Conservation (phyloP, 345 rosid species). For the Mallotus nudiflorus region DNA sequence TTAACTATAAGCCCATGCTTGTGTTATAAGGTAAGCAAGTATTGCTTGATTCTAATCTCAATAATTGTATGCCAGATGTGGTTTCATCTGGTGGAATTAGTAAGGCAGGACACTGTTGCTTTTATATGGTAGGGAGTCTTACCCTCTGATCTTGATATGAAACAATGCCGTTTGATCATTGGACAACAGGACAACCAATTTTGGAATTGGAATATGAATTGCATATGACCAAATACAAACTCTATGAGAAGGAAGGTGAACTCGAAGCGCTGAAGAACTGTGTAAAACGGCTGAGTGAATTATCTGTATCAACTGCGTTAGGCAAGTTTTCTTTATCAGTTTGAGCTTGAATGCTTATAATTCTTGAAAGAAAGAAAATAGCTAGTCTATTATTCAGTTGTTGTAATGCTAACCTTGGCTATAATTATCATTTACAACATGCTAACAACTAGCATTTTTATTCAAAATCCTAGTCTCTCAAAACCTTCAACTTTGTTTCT, state of each 20-base stretch:
- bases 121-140: constrained; percentile 55
- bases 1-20: neutral
- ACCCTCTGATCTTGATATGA: constrained; percentile 72
- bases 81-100: constrained; percentile 25
- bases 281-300: constrained; percentile 61
- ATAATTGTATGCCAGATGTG: constrained; percentile 30
- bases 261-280: constrained; percentile 83
- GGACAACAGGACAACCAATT: constrained; percentile 78
- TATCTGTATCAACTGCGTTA: constrained; percentile 54
- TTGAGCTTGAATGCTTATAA: neutral
- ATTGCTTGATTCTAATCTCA: constrained; percentile 9
- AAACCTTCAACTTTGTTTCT: constrained; percentile 10
- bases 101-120: constrained; percentile 35
- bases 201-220: constrained; percentile 70
- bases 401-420: neutral
- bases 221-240: constrained; percentile 61
- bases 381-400: neutral
- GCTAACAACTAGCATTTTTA: neutral
- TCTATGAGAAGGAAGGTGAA: constrained; percentile 72
- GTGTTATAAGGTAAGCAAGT: neutral
- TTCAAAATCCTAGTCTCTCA: too few species aligned
- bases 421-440: neutral
- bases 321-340: constrained; percentile 34
- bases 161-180: constrained; percentile 65
- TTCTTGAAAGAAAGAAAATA: neutral